Percentiles rank a stretch among this genome's conserved stretches.
Evolutionary conservation across 106 monocot species (phyloP).

Genomic region (Allium sativum): DNA sequence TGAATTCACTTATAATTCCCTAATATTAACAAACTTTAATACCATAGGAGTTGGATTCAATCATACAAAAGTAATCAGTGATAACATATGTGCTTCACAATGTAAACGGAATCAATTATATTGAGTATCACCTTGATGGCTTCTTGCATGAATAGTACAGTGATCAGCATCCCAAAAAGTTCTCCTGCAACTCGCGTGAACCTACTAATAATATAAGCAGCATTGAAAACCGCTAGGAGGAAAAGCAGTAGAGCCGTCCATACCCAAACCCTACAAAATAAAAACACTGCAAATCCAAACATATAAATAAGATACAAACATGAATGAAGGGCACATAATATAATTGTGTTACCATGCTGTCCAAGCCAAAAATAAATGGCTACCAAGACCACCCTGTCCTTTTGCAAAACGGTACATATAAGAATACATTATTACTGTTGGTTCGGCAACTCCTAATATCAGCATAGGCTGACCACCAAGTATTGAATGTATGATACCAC

Average conservation of each 20-base stretch:
- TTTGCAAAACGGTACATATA: conserved; percentile 82
- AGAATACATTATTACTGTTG: conserved; percentile 86
- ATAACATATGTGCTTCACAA: too few species aligned
- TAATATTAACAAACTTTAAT: conserved; percentile 4
- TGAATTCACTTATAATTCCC: conserved; percentile 76
- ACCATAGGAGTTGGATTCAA: not conserved
- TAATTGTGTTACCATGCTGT: conserved; percentile 47
- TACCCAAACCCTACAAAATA: conserved; percentile 74
- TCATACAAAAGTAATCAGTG: too few species aligned
- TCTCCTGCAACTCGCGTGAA: conserved; percentile 92
- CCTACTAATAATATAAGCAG: conserved; percentile 51
- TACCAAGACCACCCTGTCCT: conserved; percentile 36
- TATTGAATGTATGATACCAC: conserved; percentile 81
- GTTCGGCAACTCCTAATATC: conserved; percentile 92
- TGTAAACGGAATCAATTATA: not conserved
- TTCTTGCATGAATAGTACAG: conserved; percentile 87
- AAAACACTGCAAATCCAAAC: not conserved
- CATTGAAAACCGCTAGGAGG: conserved; percentile 73
- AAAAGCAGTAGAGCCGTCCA: conserved; percentile 89
- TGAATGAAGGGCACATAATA: too few species aligned
- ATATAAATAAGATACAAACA: too few species aligned
- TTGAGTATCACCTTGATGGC: conserved; percentile 58
- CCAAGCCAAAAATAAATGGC: conserved; percentile 68
- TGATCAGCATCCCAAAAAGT: conserved; percentile 94
- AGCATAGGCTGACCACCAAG: conserved; percentile 88